Percentiles rank a stretch among this genome's conserved stretches.
These are phyloP conservation scores for Blastobotrys terrestris DNA, from an alignment of 805 yeast species.

Conservation along the genomic window DNA sequence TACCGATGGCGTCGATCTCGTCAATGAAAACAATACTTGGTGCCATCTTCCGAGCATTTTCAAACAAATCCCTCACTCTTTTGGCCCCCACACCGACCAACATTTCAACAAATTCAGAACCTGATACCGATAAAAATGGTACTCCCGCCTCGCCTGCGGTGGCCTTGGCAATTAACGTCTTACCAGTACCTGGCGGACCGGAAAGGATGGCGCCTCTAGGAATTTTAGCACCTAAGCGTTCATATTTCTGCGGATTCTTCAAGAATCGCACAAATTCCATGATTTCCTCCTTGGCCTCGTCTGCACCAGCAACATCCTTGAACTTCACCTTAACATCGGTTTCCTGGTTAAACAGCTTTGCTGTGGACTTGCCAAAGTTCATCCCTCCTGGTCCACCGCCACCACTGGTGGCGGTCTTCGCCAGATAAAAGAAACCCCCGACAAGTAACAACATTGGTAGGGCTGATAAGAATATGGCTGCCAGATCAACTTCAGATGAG, in stretches of 20 bases:
- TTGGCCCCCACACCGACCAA: constrained; percentile 99
- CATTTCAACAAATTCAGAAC: constrained; percentile 98
- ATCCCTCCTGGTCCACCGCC: constrained; percentile 79
- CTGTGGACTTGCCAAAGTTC: constrained; percentile 83
- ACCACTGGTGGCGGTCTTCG: constrained; percentile 52
- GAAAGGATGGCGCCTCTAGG: constrained; percentile 97
- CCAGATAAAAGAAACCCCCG: constrained; percentile 82
- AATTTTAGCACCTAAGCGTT: constrained; percentile 89
- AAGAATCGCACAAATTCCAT: constrained; percentile 96
- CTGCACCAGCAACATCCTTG: constrained; percentile 95
- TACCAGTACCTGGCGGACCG: constrained; percentile 99
- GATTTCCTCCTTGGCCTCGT: constrained; percentile 94
- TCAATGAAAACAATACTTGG: constrained; percentile 96
- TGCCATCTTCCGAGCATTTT: constrained; percentile 86
- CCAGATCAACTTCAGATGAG: constrained; percentile 60
- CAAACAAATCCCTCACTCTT: constrained; percentile 91
- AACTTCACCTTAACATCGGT: constrained; percentile 84
- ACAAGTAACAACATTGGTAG: constrained; percentile 85
- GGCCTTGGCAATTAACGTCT: constrained; percentile 92
- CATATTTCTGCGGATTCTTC: constrained; percentile 85
- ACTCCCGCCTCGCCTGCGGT: constrained; percentile 99
- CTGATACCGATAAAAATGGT: constrained; percentile 91
- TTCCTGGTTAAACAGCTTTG: constrained; percentile 86
- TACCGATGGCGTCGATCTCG: constrained; percentile 99
- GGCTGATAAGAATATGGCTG: constrained; percentile 61